Evolutionary conservation across 2,329 filamentous ascomycete genomes (phyloP), one percentile per base, ranked within the genome.

Genomic region (Ophiostoma sp.): DNA sequence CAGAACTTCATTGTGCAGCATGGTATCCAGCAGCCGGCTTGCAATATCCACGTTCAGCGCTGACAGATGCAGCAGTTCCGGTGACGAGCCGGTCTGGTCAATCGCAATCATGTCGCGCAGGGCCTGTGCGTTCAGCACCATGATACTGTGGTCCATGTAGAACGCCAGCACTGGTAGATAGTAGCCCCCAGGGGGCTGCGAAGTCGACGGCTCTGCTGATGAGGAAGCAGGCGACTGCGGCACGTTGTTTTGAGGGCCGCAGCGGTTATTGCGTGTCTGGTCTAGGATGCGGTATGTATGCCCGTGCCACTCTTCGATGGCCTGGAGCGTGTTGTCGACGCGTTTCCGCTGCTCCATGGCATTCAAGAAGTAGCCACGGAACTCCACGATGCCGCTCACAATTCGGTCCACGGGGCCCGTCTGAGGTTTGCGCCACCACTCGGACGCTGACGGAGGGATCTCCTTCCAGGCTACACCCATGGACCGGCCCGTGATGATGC

Each of bases 101-200:
- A 72, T 70, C 44, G 69, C 45, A 7, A 69, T 69, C 12, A 74
- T 64, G n/a, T 74, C 73, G 67, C 72, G 69, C 67, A 73, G 65
- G 3, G 73, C 72, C 64, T 74, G 73, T 8, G 73, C 71, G 11
- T 72, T 74, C 18, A 74, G 68, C n/a, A 74, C 71, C 69, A 74
- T 70, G 60, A 74, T 71, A 64, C 72, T 73, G 66, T 74, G 73
- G 60, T 74, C 72, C 67, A 73, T 71, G 69, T 74, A 73, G 42
- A 74, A 74, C 3, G 70, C 70, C 14, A 74, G 68, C 12, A 74
- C 67, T 0, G 72, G 68, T 9, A 73, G 62, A 7, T 67, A 71
- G 5, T 63, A 66, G 36, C 66, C 18, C 18, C 65, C 66, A 5
- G 55, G 52, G n/a, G 66, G 45, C 38, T n/a, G 12, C 16, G 49